Evolutionary conservation across 1,284 basidiomycete species (phyloP), one percentile per base, ranked within the genome.

Genomic region (Chalciporus sp.): DNA sequence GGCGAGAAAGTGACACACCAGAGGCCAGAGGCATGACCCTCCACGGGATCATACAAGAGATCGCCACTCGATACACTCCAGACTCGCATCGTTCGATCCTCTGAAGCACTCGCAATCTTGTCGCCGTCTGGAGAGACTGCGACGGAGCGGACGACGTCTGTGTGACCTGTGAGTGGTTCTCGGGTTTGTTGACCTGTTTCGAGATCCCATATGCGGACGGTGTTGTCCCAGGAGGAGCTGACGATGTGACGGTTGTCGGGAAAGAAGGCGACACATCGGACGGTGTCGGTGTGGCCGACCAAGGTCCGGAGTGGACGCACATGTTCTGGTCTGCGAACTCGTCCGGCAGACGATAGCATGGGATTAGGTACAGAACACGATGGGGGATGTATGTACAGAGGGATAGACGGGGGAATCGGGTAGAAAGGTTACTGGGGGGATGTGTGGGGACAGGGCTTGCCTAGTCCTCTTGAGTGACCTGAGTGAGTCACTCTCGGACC

Each of bases 1-100:
- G 69, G 70, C 23, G 68, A 71, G 58, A 70, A 66, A 2, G 64
- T 50, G 54, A 71, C 65, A 47, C 61, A 67, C 64, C 66, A 67
- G 14, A 70, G 62, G 20, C 66, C 68, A 4, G 64, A 61, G 28
- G 56, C 55, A 29, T 67, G 65, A 11, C 65, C 65, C 6, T 71
- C 67, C 1, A 67, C 27, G 49, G 68, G 68, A 10, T 66, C 67
- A 40, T 59, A 67, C n/a, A 51, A 42, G 47, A 59, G 65, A 6
- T 65, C 46, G 45, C 57, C 65, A 20, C 33, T 65, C 19, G 61
- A 42, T 16, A 59, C 57, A 8, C 56, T 41, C 68, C 68, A 70
- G 1, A 72, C 61, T 12, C 71, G 68, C 42, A 70, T 40, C 2
- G 70, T 69, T 2, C 58, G 58, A 51, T 70, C 68, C 48, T 59